Percentiles rank a stretch among this genome's conserved stretches.
Conservation (phyloP, 257 asterid genomes). For the Cruciata laevipes region DNA sequence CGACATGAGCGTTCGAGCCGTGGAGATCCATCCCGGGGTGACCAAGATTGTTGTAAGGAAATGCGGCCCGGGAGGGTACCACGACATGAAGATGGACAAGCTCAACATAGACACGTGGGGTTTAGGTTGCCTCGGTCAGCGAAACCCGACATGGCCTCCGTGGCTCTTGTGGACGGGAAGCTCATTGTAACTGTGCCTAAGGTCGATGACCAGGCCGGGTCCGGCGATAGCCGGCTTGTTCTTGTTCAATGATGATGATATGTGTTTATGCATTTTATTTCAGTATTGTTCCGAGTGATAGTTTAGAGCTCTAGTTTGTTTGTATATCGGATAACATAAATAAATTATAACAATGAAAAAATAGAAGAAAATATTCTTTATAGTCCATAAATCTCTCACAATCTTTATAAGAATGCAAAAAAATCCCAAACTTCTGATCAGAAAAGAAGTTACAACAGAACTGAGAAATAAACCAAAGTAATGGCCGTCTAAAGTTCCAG, state of each 20-base stretch:
- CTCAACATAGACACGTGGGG: slow-evolving; percentile 60
- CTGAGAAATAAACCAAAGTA: not conserved
- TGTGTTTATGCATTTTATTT: not conserved
- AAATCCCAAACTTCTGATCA: not conserved
- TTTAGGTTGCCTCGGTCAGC: slow-evolving; percentile 45
- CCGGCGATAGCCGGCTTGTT: slow-evolving; percentile 25
- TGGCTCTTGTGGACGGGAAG: slow-evolving; percentile 32
- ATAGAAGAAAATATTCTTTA: no score
- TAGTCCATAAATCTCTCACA: no score
- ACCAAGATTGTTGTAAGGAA: slow-evolving; percentile 56
- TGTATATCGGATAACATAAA: no score
- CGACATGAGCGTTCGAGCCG: slow-evolving; percentile 41
- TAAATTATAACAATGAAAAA: no score
- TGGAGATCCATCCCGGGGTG: slow-evolving; percentile 66
- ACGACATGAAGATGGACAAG: slow-evolving; percentile 35
- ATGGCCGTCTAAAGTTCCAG: not conserved
- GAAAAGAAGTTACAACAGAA: not conserved
- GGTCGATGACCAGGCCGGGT: slow-evolving; percentile 32
- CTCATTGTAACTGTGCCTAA: slow-evolving; percentile 58
- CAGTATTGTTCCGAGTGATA: not conserved
- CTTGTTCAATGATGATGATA: slow-evolving; percentile 31
- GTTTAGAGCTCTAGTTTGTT: not conserved
- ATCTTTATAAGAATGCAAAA: not conserved
- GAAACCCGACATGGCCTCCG: slow-evolving; percentile 42
- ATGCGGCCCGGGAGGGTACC: not conserved